Base-by-base conservation (phyloP, 805 yeast species). In the Priceomyces fermenticarens region DNA sequence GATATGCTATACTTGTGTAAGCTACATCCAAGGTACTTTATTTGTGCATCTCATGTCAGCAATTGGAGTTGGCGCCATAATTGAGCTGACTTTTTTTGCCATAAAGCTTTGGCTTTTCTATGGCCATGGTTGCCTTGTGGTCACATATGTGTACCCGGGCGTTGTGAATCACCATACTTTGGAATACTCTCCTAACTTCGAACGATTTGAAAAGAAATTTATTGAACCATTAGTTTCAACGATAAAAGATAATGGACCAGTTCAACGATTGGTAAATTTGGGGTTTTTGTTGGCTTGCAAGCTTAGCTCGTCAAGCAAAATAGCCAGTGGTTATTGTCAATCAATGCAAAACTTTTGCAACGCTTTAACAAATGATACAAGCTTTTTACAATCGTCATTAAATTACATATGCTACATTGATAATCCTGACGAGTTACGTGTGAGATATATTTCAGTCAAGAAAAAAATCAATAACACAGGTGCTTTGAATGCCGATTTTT, bases 81-180 rank as follows among this genome's bases (percentile, higher is more conserved):
- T 40, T 8, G 37, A 39, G 10, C n/a, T 42, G 2, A 9, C 40
- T 10, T 45, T 48, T 33, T 40, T 44, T 10, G 32, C 32, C 1
- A 14, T 47, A 3, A 54, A 49, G 35, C 8, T 49, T 11, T 57
- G 62, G 62, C 44, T 57, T 9, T 55, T 57, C 34, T 57, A 50
- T 36, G 48, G 52, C 17, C 55, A 54, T 41, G 62, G 62, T 1
- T 57, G 62, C 39, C 39, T 57, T 15, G 44, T 57, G 2, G n/a
- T 54, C 11, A 53, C 46, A 30, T 43, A 55, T 28, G 53, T 40
- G 32, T 52, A 48, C 35, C 17, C 41, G 5, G 39, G 42, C 12
- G 32, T 28, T 14, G 20, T 48, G 26, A 15, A 36, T 46, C 27
- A 38, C 27, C 15, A 36, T 34, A 10, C 7, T 35, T 9, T 36